A percentile compares a stretch with the other conserved stretches of the same genome.
These are phyloP conservation scores for Penicillium psychrofluorescens DNA, from an alignment of 495 filamentous ascomycete species.

Conservation along the genomic window DNA sequence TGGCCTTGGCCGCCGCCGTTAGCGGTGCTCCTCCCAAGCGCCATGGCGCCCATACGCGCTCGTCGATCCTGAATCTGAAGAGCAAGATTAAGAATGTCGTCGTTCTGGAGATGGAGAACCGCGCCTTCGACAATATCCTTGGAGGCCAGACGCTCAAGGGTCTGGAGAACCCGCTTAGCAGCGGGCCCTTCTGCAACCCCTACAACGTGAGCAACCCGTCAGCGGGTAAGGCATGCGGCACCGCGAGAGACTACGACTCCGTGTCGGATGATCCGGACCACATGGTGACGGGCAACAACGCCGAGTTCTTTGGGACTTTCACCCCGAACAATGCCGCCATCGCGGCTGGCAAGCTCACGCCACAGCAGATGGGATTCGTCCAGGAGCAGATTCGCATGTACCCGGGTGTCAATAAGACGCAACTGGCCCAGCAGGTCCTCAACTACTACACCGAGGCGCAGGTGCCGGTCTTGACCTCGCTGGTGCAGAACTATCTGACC, in stretches of 20 bases:
- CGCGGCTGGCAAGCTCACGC: slow-evolving; percentile 21
- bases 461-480: slow-evolving; percentile 35
- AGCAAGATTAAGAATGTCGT: slow-evolving; percentile 42
- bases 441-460: slow-evolving; percentile 45
- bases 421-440: slow-evolving; percentile 36
- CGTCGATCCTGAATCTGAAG: slow-evolving; percentile 26
- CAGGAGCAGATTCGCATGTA: slow-evolving; percentile 38
- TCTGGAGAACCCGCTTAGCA: slow-evolving; percentile 38
- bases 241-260: slow-evolving; percentile 34
- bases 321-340: slow-evolving; percentile 31
- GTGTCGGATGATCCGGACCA: slow-evolving; percentile 44
- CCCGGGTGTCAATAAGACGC: slow-evolving; percentile 24
- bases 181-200: slow-evolving; percentile 36
- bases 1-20: slow-evolving; percentile 29
- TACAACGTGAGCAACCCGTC: slow-evolving; percentile 33
- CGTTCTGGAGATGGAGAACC: slow-evolving; percentile 39
- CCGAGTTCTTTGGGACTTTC: slow-evolving; percentile 42
- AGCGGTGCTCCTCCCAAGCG: slow-evolving; percentile 17
- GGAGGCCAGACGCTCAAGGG: slow-evolving; percentile 31
- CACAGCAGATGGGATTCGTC: slow-evolving; percentile 39
- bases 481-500: slow-evolving; percentile 44
- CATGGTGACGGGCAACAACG: slow-evolving; percentile 42
- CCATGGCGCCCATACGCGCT: slow-evolving; percentile 9
- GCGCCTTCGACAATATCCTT: slow-evolving; percentile 38
- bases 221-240: slow-evolving; percentile 30